These are phyloP conservation scores for Sesbania bispinosa DNA, from an alignment of 306 rosid species.

Conservation along the genomic window DNA sequence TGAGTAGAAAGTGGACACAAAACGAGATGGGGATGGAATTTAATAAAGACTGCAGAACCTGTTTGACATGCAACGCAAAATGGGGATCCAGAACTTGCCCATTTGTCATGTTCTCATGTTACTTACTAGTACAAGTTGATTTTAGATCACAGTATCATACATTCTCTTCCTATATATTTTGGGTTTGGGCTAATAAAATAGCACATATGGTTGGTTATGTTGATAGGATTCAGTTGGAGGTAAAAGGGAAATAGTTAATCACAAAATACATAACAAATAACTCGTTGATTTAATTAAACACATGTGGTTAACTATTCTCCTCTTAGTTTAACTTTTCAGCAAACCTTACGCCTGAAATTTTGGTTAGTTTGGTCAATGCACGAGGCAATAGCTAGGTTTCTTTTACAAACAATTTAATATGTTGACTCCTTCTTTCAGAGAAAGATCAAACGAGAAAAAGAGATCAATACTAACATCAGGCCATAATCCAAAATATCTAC, in stretches of 20 bases:
- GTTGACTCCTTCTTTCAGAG: background rate
- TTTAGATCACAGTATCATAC: background rate
- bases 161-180: background rate
- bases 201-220: background rate
- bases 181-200: background rate
- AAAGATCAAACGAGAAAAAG: background rate
- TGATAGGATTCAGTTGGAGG: background rate
- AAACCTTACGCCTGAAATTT: background rate
- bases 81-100: background rate
- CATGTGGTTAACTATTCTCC: background rate
- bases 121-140: background rate
- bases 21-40: constrained; percentile 6
- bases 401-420: background rate
- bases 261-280: background rate
- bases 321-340: background rate
- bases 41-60: background rate
- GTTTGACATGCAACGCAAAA: no score
- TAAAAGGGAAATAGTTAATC: background rate
- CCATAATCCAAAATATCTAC: background rate
- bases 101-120: background rate
- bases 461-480: background rate
- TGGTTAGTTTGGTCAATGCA: background rate
- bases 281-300: background rate
- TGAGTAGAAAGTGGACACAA: background rate
- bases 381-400: background rate